phyloP scores from a whole-genome alignment of 2,329 filamentous ascomycete genomes.

The Thielaviopsis musarum region DNA sequence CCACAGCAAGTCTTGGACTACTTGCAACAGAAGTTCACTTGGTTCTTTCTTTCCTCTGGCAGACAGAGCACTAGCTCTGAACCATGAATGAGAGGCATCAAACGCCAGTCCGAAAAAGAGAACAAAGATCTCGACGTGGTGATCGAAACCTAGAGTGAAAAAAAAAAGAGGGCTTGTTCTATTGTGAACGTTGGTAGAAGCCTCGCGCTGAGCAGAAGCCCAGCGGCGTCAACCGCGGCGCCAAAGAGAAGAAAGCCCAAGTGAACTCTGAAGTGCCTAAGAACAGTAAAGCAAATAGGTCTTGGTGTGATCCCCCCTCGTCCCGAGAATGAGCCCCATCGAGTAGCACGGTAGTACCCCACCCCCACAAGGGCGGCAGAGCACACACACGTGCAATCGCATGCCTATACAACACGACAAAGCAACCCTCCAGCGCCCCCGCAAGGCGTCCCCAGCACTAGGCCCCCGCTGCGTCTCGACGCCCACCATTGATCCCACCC shows the following conservation, averaged over 20 bases:
- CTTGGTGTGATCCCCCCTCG: slow-evolving; percentile 48
- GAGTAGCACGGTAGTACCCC: slow-evolving; percentile 51
- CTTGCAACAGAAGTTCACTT: neutral
- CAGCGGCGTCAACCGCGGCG: neutral
- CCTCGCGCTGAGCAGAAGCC: neutral
- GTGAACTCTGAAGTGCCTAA: neutral
- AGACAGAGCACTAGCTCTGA: slow-evolving; percentile 7
- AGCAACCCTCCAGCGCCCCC: slow-evolving; percentile 31
- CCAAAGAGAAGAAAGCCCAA: neutral
- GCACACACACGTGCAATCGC: slow-evolving; percentile 60
- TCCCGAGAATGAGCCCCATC: slow-evolving; percentile 99
- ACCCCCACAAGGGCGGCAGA: slow-evolving; percentile 11
- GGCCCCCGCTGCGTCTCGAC: slow-evolving; percentile 13
- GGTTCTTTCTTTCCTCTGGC: neutral
- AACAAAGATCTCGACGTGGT: slow-evolving; percentile 12
- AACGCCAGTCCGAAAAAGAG: slow-evolving; percentile 11
- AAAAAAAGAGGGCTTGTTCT: slow-evolving; percentile 13
- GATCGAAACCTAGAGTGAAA: slow-evolving; percentile 9
- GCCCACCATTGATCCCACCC: slow-evolving; percentile 6
- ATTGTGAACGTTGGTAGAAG: neutral
- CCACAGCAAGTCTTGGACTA: no score
- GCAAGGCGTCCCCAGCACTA: slow-evolving; percentile 16
- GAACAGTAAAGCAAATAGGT: slow-evolving; percentile 1
- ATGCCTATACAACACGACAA: slow-evolving; percentile 97
- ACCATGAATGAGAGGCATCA: neutral